A percentile compares a stretch with the other conserved stretches of the same genome.
These are phyloP conservation scores for Ophiostoma tasmaniense DNA, from an alignment of 2,329 filamentous ascomycete genomes.

Conservation along the genomic window DNA sequence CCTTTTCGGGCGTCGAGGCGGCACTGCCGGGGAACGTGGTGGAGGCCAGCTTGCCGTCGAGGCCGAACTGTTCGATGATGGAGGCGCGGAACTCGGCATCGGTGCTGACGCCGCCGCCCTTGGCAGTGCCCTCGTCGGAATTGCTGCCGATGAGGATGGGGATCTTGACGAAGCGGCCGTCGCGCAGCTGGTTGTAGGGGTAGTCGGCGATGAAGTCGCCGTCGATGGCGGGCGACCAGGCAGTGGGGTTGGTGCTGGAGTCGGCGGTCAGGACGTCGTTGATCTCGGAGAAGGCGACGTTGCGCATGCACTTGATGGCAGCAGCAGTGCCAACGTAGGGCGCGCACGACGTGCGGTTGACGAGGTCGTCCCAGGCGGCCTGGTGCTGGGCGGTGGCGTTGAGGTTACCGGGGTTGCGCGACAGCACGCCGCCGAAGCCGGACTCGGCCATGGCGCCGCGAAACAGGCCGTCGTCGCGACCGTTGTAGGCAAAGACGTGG, in stretches of 20 bases:
- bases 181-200: conserved; percentile 43
- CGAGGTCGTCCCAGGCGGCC: conserved; percentile 21
- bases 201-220: conserved; percentile 36
- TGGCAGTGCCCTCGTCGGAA: conserved; percentile 54
- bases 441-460: conserved; percentile 37
- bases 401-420: conserved; percentile 28
- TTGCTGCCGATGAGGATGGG: conserved; percentile 54
- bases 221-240: conserved; percentile 29
- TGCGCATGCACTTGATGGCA: conserved; percentile 26
- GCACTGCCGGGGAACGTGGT: conserved; percentile 4
- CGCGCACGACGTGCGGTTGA: conserved; percentile 11
- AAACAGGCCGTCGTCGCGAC: conserved; percentile 43
- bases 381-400: conserved; percentile 25
- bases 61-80: conserved; percentile 7
- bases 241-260: conserved; percentile 13
- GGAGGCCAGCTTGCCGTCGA: conserved; percentile 16
- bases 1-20: conserved; percentile 11
- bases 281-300: conserved; percentile 27
- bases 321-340: not conserved
- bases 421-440: conserved; percentile 15
- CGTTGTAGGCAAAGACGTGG: conserved; percentile 37
- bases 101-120: conserved; percentile 43
- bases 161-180: conserved; percentile 54
- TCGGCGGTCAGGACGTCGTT: conserved; percentile 18
- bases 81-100: conserved; percentile 40